Percentiles rank a stretch among this genome's conserved stretches.
Evolutionary conservation across 768 basidiomycete species (phyloP).

Genomic region (Boletus sp.): DNA sequence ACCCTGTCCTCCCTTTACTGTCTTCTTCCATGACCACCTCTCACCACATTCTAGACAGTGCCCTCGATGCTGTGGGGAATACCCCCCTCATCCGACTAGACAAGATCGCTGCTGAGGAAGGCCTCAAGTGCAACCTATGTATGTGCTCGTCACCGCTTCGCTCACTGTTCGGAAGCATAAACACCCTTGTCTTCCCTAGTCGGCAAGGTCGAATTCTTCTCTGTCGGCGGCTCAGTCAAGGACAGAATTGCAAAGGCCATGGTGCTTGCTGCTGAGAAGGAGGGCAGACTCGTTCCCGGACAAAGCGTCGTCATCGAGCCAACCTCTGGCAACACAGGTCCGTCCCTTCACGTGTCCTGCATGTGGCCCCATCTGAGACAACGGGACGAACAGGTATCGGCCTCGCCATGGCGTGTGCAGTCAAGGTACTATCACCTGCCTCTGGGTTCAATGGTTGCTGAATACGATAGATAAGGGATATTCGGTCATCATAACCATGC

Average conservation of each 20-base stretch:
- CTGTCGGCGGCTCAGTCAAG: constrained; percentile 91
- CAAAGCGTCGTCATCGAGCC: constrained; percentile 93
- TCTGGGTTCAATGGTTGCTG: constrained; percentile 42
- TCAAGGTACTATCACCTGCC: constrained; percentile 62
- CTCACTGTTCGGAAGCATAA: background rate
- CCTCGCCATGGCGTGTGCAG: constrained; percentile 86
- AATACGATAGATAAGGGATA: constrained; percentile 89
- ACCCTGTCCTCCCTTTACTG: background rate
- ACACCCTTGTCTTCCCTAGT: constrained; percentile 42
- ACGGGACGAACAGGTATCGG: constrained; percentile 66
- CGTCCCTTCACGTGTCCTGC: constrained; percentile 15
- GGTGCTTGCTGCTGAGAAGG: constrained; percentile 90
- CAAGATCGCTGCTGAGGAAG: constrained; percentile 68
- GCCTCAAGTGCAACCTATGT: constrained; percentile 88
- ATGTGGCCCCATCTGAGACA: background rate
- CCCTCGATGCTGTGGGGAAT: constrained; percentile 82
- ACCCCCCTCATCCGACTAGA: constrained; percentile 89
- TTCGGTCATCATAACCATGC: constrained; percentile 85
- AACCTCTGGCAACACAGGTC: constrained; percentile 94
- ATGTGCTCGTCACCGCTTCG: constrained; percentile 30
- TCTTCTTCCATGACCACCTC: constrained; percentile 28
- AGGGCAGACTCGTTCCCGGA: constrained; percentile 81
- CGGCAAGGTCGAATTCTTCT: constrained; percentile 87
- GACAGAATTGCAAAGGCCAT: constrained; percentile 96
- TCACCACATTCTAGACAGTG: constrained; percentile 62